Evolutionary conservation across 352 stramenopile genomes (phyloP).

Genomic region (Phytophthora colocasiae): DNA sequence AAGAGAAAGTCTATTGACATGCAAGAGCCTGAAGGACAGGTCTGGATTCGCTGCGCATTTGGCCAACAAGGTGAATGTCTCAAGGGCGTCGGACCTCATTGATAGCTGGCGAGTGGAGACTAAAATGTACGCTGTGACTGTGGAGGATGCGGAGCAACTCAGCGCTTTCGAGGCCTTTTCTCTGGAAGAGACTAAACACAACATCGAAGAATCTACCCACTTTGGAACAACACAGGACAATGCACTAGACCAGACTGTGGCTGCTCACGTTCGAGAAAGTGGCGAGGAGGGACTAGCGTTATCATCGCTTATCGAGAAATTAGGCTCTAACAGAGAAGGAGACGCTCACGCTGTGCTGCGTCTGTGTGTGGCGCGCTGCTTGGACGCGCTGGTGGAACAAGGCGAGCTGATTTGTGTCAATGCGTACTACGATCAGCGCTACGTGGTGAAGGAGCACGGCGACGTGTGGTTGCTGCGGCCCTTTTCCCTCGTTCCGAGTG

Average conservation of each 20-base stretch:
- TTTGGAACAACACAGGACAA: conserved; percentile 32
- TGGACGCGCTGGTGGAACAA: conserved; percentile 62
- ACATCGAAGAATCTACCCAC: conserved; percentile 27
- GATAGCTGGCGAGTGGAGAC: conserved; percentile 81
- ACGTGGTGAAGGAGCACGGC: conserved; percentile 67
- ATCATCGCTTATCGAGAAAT: conserved; percentile 32
- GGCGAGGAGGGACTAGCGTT: conserved; percentile 55
- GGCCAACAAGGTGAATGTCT: conserved; percentile 67
- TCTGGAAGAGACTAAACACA: conserved; percentile 29
- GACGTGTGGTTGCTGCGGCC: conserved; percentile 74
- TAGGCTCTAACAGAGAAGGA: conserved; percentile 9
- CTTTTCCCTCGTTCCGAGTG: conserved; percentile 58
- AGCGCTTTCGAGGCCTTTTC: conserved; percentile 67
- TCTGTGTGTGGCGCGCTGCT: conserved; percentile 31
- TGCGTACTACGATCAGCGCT: conserved; percentile 73
- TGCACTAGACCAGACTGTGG: conserved; percentile 28
- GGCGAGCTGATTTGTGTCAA: conserved; percentile 71
- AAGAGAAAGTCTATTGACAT: conserved; percentile 53
- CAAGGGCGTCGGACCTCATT: conserved; percentile 65
- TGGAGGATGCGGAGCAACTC: conserved; percentile 44
- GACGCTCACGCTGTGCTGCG: conserved; percentile 17
- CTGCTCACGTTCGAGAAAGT: conserved; percentile 44
- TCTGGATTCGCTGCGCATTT: conserved; percentile 77
- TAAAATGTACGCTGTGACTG: conserved; percentile 57
- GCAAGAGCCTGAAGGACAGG: conserved; percentile 66